Evolutionary conservation across 306 rosid species (phyloP), one percentile per base, ranked within the genome.

Genomic region (Fragaria iinumae): DNA sequence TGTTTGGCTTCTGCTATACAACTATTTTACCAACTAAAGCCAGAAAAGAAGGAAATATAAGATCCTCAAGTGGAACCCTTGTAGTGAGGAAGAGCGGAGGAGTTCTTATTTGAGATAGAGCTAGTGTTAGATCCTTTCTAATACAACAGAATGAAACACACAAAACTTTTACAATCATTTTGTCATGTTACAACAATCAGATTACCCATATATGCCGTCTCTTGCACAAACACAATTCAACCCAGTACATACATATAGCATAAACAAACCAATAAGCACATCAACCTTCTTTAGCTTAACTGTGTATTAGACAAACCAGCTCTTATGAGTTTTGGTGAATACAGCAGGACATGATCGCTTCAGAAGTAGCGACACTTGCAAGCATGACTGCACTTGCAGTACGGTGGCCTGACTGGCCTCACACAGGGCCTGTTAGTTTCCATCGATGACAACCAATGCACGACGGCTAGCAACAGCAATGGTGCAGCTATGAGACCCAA

Each of bases 361-460:
- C 65, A 77, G 29, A 73, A 79, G 23, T 71, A 47, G 87, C 38
- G 78, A 83, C 96, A 87, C 68, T 56, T 70, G 80, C 93, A 90
- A 34, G 71, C 83, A 52, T 79, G 67, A 45, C 68, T 73, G 66
- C 85, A 84, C 4, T 76, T 80, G 36, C 77, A 79, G 27, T 62
- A 83, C 4, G 78, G 80, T 12, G 78, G 83, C 52, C 17, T 47
- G 13, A 45, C 49, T 12, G 78, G 83, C 60, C 2, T 82, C 11
- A 41, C 73, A 73, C 5, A 84, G 63, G 41, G 52, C 79, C 3
- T 52, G 64, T 55, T 74, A 39, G 67, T 11, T 80, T 78, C 84
- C 75, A 73, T 76, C 6, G 87, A 79, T 0, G 89, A 90, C n/a
- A 91, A 45, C 74, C 79, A 73, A 73, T 86, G 82, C 39, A 91